Conservation (phyloP, 768 basidiomycete genomes). For the Tulasnella calospora region DNA sequence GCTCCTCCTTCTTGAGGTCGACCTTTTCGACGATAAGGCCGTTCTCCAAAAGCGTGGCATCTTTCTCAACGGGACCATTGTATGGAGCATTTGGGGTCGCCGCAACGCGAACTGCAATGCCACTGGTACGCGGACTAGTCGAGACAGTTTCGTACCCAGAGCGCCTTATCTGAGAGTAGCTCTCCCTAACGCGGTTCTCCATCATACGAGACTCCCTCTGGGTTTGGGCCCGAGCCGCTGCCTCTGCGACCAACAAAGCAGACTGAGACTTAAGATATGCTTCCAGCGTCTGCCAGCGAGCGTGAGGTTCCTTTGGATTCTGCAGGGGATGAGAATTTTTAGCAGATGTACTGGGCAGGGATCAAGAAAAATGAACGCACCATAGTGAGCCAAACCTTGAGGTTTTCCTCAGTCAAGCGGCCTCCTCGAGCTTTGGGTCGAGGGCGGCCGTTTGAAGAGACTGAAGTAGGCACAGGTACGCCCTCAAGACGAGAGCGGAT, state of each 20-base stretch:
- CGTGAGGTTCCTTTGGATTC: conserved; percentile 87
- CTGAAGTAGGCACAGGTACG: not conserved
- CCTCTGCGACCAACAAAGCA: conserved; percentile 75
- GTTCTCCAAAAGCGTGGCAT: conserved; percentile 77
- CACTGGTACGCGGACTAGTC: not conserved
- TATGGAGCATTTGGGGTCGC: not conserved
- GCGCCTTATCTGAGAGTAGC: conserved; percentile 71
- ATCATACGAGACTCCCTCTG: conserved; percentile 71
- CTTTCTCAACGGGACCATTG: conserved; percentile 43
- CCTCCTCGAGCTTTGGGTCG: conserved; percentile 63
- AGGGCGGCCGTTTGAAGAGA: conserved; percentile 38
- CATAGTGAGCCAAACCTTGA: conserved; percentile 73
- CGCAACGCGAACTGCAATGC: conserved; percentile 4
- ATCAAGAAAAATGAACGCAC: conserved; percentile 42
- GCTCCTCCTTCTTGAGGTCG: conserved; percentile 61
- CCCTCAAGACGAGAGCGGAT: conserved; percentile 9
- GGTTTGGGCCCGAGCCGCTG: conserved; percentile 68
- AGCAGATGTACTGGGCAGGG: not conserved
- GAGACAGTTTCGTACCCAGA: conserved; percentile 60
- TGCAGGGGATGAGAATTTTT: conserved; percentile 36
- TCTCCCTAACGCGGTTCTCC: conserved; percentile 72
- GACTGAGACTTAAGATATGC: conserved; percentile 79
- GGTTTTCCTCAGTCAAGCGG: conserved; percentile 66
- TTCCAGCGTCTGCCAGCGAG: conserved; percentile 76
- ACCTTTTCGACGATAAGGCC: conserved; percentile 88